Evolutionary conservation across 768 basidiomycete species (phyloP).

Genomic region (Suillus clintonianus): DNA sequence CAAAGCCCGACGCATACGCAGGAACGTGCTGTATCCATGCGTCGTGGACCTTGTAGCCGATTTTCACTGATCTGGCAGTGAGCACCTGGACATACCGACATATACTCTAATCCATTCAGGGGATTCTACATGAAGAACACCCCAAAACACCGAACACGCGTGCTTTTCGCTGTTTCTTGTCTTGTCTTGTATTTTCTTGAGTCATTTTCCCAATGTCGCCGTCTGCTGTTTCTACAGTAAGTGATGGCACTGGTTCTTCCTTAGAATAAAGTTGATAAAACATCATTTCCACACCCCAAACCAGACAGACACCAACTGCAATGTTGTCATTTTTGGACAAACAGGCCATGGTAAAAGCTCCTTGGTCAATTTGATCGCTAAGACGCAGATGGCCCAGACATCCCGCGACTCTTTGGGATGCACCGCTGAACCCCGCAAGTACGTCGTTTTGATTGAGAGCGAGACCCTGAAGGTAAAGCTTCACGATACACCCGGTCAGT

Average conservation of each 20-base stretch:
- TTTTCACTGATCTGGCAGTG: neutral
- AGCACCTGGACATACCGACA: neutral
- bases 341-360: slow-evolving; percentile 35
- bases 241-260: neutral
- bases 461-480: slow-evolving; percentile 14
- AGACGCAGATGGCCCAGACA: slow-evolving; percentile 28
- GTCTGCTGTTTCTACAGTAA: neutral
- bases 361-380: slow-evolving; percentile 30
- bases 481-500: slow-evolving; percentile 28
- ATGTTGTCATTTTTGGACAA: slow-evolving; percentile 32
- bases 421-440: slow-evolving; percentile 3
- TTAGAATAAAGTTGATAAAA: neutral
- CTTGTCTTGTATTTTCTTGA: neutral
- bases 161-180: neutral
- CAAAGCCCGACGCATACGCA: neutral
- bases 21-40: neutral
- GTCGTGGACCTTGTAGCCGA: neutral
- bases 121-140: neutral
- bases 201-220: neutral
- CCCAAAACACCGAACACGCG: neutral
- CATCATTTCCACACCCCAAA: neutral
- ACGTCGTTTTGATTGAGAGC: neutral
- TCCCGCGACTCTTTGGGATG: slow-evolving; percentile 19
- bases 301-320: slow-evolving; percentile 6
- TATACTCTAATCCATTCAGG: neutral